Conservation (phyloP, 768 basidiomycete genomes). For the Amanita polypyramis region DNA sequence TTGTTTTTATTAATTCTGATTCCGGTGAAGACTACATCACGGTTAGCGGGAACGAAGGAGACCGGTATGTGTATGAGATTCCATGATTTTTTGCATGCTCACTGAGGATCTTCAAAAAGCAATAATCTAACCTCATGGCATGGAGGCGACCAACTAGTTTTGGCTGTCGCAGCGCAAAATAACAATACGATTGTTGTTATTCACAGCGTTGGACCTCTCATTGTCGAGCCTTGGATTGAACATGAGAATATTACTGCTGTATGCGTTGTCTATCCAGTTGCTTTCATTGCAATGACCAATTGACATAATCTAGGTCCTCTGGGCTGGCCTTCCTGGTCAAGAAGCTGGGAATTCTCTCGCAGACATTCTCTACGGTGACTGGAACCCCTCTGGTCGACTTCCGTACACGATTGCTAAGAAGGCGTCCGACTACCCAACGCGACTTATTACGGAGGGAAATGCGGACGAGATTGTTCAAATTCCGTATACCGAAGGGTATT, state of each 20-base stretch:
- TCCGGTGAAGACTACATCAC: slow-evolving; percentile 80
- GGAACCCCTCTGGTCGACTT: slow-evolving; percentile 58
- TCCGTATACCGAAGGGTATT: slow-evolving; percentile 47
- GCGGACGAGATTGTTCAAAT: slow-evolving; percentile 33
- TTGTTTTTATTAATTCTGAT: slow-evolving; percentile 77
- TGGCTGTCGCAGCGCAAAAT: slow-evolving; percentile 54
- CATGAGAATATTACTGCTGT: slow-evolving; percentile 66
- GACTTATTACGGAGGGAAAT: slow-evolving; percentile 28
- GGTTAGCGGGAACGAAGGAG: slow-evolving; percentile 71
- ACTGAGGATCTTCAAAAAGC: slow-evolving; percentile 14
- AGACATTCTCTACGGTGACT: slow-evolving; percentile 61
- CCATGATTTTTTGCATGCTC: not conserved
- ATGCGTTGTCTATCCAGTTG: slow-evolving; percentile 17
- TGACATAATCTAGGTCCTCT: slow-evolving; percentile 30
- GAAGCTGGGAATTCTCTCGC: slow-evolving; percentile 64
- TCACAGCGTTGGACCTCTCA: slow-evolving; percentile 52
- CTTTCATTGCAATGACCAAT: slow-evolving; percentile 6
- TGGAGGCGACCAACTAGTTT: slow-evolving; percentile 60
- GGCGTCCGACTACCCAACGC: slow-evolving; percentile 45
- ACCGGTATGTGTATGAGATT: slow-evolving; percentile 31
- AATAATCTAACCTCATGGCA: slow-evolving; percentile 70
- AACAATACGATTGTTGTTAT: slow-evolving; percentile 66
- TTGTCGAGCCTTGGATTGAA: slow-evolving; percentile 58
- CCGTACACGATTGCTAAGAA: slow-evolving; percentile 70
- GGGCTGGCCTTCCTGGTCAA: slow-evolving; percentile 60